Evolutionary conservation across 306 rosid genomes (phyloP).

Genomic region (Herpetospermum pedunculosum): DNA sequence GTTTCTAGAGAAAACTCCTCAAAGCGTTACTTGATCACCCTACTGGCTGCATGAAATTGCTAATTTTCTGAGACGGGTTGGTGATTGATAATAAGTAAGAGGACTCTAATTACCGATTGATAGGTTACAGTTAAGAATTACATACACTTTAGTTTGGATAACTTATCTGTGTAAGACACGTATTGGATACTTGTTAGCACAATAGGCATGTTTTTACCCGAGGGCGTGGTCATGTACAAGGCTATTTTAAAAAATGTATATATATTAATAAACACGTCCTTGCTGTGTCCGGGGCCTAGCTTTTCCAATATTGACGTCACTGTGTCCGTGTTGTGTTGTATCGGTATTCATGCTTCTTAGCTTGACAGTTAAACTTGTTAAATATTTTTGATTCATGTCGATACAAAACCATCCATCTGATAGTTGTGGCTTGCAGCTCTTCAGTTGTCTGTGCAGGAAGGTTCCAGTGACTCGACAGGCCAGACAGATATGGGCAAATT

Average conservation of each 20-base stretch:
- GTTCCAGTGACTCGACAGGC: slow-evolving; percentile 47
- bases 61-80: not conserved
- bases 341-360: not conserved
- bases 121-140: not conserved
- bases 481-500: slow-evolving; percentile 73
- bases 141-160: not conserved
- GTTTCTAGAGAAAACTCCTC: not conserved
- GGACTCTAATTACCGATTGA: not conserved
- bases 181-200: not conserved
- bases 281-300: not conserved
- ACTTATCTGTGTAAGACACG: not conserved
- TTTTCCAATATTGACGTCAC: not conserved
- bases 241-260: too few species aligned
- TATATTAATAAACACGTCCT: not conserved
- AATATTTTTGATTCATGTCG: not conserved
- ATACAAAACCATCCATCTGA: not conserved
- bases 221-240: too few species aligned
- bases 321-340: not conserved
- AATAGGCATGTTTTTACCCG: too few species aligned
- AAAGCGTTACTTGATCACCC: not conserved
- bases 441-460: slow-evolving; percentile 69
- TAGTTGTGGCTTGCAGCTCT: slow-evolving; percentile 49
- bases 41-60: not conserved
- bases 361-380: not conserved
- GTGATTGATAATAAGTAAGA: not conserved